phyloP scores from a whole-genome alignment of 2,329 filamentous ascomycete genomes.

The Fusarium sp. region DNA sequence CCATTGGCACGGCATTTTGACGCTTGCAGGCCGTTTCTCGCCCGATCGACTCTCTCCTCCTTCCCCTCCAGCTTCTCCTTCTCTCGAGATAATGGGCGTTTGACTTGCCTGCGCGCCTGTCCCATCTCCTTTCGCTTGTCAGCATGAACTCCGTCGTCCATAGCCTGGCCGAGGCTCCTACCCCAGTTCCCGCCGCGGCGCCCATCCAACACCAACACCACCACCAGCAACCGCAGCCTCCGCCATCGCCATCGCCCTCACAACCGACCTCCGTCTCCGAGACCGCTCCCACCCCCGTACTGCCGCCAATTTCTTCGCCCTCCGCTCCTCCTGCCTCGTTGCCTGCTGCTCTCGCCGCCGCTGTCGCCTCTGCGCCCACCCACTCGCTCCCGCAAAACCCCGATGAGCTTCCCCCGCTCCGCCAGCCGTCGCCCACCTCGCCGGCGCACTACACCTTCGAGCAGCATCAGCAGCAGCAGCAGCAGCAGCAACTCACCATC shows the following conservation, averaged over 20 bases:
- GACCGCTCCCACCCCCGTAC: constrained; percentile 44
- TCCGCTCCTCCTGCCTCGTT: constrained; percentile 48
- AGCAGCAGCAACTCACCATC: constrained; percentile 47
- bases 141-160: constrained; percentile 59
- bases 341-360: constrained; percentile 43
- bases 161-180: constrained; percentile 54
- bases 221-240: constrained; percentile 44
- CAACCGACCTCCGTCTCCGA: constrained; percentile 47
- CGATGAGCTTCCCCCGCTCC: constrained; percentile 49
- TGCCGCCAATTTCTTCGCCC: constrained; percentile 49
- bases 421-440: constrained; percentile 48
- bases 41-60: constrained; percentile 22
- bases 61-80: constrained; percentile 11
- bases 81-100: constrained; percentile 47
- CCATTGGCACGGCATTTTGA: constrained; percentile 29
- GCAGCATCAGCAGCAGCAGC: constrained; percentile 48
- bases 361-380: constrained; percentile 37
- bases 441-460: constrained; percentile 49
- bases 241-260: constrained; percentile 46
- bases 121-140: constrained; percentile 24
- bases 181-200: constrained; percentile 33
- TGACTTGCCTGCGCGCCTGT: constrained; percentile 38
- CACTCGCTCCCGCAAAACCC: constrained; percentile 44
- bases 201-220: constrained; percentile 41
- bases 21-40: constrained; percentile 24